A percentile compares a stretch with the other conserved stretches of the same genome.
These are phyloP conservation scores for Tulasnella sp. DNA, from an alignment of 768 basidiomycete species.

Conservation along the genomic window DNA sequence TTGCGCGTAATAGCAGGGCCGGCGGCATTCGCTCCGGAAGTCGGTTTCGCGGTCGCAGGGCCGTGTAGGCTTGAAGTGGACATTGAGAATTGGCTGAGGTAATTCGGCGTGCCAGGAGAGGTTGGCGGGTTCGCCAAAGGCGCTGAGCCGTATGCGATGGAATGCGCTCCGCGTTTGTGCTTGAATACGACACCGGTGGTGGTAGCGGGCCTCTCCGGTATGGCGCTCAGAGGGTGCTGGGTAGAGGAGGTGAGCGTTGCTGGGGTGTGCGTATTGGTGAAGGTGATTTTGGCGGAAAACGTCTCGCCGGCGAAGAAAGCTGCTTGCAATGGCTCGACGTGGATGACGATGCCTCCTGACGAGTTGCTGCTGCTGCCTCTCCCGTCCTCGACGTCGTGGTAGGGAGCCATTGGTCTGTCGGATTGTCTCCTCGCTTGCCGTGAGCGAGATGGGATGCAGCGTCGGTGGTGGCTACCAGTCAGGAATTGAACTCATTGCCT, in stretches of 20 bases:
- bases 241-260: constrained; percentile 42
- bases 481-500: neutral
- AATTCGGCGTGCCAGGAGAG: constrained; percentile 66
- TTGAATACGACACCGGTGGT: constrained; percentile 26
- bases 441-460: neutral
- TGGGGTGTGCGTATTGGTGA: constrained; percentile 65
- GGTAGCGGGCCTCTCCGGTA: constrained; percentile 37
- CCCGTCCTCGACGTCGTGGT: neutral
- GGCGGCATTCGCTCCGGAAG: neutral
- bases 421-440: neutral
- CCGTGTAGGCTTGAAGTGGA: constrained; percentile 39
- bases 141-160: constrained; percentile 68
- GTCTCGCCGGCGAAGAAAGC: constrained; percentile 93
- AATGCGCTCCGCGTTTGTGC: constrained; percentile 76
- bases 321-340: constrained; percentile 68
- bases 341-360: constrained; percentile 41
- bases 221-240: constrained; percentile 28
- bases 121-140: constrained; percentile 81
- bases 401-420: neutral
- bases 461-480: neutral
- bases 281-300: constrained; percentile 81
- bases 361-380: neutral
- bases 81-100: constrained; percentile 46
- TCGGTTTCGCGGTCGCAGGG: constrained; percentile 8
- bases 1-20: constrained; percentile 5